These are phyloP conservation scores for Pestalotiopsis sp. DNA, from an alignment of 2,329 filamentous ascomycete species.

Conservation along the genomic window DNA sequence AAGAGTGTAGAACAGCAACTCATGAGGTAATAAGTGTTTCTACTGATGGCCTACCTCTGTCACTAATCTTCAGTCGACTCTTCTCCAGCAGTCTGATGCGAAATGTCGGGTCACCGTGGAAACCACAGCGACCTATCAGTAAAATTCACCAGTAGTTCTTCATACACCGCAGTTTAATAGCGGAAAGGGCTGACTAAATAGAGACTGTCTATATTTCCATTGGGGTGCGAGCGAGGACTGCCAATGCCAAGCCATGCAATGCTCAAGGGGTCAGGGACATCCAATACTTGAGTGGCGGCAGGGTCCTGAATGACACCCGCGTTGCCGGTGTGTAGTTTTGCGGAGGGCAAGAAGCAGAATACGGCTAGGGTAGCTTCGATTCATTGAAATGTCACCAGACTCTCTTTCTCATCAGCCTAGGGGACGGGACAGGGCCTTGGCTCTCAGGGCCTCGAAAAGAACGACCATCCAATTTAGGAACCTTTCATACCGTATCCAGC, in stretches of 20 bases:
- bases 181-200: neutral
- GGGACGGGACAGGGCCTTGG: neutral
- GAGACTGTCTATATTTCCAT: neutral
- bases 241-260: neutral
- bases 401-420: neutral
- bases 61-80: neutral
- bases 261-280: neutral
- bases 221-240: neutral
- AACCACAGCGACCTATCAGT: neutral
- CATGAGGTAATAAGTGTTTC: neutral
- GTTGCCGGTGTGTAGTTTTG: neutral
- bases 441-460: neutral
- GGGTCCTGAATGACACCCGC: neutral
- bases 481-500: neutral
- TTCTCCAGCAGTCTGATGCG: neutral
- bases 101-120: neutral
- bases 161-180: neutral
- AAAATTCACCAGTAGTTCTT: no score
- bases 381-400: neutral
- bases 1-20: neutral
- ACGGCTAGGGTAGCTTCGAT: neutral
- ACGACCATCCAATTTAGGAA: conserved; percentile 7
- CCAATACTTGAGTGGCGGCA: neutral
- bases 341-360: neutral
- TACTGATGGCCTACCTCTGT: neutral